Conservation (phyloP, 352 stramenopile species). For the Nothophytophthora sp. region DNA sequence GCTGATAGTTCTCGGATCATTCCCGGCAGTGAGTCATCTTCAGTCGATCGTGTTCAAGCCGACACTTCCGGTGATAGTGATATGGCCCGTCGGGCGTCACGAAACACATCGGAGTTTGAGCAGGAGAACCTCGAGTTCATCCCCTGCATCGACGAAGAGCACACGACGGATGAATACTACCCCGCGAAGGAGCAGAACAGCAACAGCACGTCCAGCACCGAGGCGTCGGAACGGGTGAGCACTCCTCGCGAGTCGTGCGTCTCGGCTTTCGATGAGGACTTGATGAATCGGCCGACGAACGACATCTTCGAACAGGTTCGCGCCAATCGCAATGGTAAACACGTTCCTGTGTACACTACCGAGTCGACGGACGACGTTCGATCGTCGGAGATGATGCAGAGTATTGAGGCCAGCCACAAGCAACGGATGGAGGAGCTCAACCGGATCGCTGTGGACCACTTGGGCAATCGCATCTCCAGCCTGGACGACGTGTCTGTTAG, state of each 20-base stretch:
- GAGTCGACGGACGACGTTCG: slow-evolving; percentile 14
- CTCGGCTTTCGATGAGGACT: slow-evolving; percentile 44
- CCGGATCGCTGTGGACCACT: slow-evolving; percentile 45
- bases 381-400: slow-evolving; percentile 37
- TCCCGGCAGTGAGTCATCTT: slow-evolving; percentile 13
- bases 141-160: slow-evolving; percentile 17
- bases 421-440: slow-evolving; percentile 63
- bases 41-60: slow-evolving; percentile 15
- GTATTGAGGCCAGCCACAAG: slow-evolving; percentile 46
- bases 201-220: slow-evolving; percentile 23
- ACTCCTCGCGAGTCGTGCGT: slow-evolving; percentile 23
- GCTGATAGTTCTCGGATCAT: slow-evolving; percentile 11
- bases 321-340: slow-evolving; percentile 28
- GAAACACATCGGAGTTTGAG: slow-evolving; percentile 11
- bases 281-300: slow-evolving; percentile 49
- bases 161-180: slow-evolving; percentile 7
- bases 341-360: neutral
- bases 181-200: slow-evolving; percentile 17
- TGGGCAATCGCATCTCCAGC: slow-evolving; percentile 46
- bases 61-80: neutral
- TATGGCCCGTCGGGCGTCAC: slow-evolving; percentile 17
- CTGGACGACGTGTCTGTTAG: slow-evolving; percentile 32
- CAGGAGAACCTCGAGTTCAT: slow-evolving; percentile 18
- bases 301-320: slow-evolving; percentile 51
- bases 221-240: slow-evolving; percentile 16